A percentile compares a stretch with the other conserved stretches of the same genome.
Conservation (phyloP, 2,329 filamentous ascomycete genomes). For the Albophoma yamanashiensis region DNA sequence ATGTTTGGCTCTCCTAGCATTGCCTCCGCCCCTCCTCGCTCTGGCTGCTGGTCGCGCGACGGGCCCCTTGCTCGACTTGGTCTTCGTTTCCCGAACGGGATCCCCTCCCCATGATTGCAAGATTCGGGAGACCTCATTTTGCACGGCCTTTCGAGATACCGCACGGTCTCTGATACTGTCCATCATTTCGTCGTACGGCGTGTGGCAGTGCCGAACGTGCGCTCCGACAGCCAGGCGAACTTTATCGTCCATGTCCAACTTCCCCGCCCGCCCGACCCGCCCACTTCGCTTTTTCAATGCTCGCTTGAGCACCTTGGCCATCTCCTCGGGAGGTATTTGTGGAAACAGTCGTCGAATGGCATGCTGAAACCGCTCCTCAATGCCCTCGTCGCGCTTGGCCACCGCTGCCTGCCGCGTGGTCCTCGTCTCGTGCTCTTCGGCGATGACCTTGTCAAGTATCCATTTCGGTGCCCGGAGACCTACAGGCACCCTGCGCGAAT, state of each 20-base stretch:
- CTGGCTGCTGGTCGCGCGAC: neutral
- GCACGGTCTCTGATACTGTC: neutral
- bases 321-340: slow-evolving; percentile 22
- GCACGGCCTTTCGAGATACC: slow-evolving; percentile 5
- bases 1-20: neutral
- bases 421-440: slow-evolving; percentile 19
- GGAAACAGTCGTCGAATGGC: slow-evolving; percentile 29
- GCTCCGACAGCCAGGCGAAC: slow-evolving; percentile 35
- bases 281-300: slow-evolving; percentile 33
- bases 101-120: slow-evolving; percentile 3
- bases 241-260: slow-evolving; percentile 24
- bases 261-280: slow-evolving; percentile 34
- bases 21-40: neutral
- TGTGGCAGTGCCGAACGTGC: slow-evolving; percentile 36
- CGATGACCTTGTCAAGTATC: slow-evolving; percentile 17
- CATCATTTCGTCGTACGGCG: slow-evolving; percentile 31
- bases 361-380: slow-evolving; percentile 18
- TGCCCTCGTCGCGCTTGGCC: slow-evolving; percentile 19
- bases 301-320: slow-evolving; percentile 24
- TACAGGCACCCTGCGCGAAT: slow-evolving; percentile 10
- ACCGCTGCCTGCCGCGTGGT: slow-evolving; percentile 20
- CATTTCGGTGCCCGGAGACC: slow-evolving; percentile 28
- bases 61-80: neutral
- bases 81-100: neutral
- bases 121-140: slow-evolving; percentile 1